Evolutionary conservation across 1,284 basidiomycete species (phyloP).

Genomic region (Neonothopanus nambi): DNA sequence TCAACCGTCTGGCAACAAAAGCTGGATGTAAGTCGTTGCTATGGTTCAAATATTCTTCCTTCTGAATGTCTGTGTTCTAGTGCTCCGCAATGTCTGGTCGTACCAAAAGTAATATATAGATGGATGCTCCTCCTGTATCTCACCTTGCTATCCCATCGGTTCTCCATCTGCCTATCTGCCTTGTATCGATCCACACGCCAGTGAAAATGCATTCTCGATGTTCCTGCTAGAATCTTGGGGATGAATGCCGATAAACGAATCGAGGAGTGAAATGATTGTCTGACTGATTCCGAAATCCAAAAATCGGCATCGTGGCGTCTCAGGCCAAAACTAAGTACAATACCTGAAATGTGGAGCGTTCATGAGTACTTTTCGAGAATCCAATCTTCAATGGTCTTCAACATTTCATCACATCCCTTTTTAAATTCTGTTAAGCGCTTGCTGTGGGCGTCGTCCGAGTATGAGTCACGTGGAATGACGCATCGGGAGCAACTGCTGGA

Average conservation of each 20-base stretch:
- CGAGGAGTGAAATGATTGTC: too few species aligned
- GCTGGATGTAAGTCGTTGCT: conserved; percentile 80
- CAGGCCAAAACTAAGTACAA: too few species aligned
- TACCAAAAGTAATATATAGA: conserved; percentile 62
- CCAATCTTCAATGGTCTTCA: too few species aligned
- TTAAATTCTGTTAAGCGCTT: too few species aligned
- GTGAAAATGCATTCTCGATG: background rate
- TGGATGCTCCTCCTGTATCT: background rate
- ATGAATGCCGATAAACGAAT: too few species aligned
- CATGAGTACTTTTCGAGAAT: too few species aligned
- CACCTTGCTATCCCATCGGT: conserved; percentile 1
- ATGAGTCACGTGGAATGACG: conserved; percentile 8
- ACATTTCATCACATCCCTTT: too few species aligned
- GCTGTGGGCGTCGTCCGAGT: too few species aligned
- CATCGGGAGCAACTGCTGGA: background rate
- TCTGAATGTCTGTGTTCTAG: conserved; percentile 32
- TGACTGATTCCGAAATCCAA: too few species aligned
- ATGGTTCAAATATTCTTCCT: background rate
- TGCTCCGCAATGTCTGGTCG: conserved; percentile 77
- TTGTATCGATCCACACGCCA: background rate
- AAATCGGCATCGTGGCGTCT: too few species aligned
- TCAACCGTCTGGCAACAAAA: conserved; percentile 96
- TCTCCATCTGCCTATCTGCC: background rate
- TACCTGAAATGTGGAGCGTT: too few species aligned
- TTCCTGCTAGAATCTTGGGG: too few species aligned